Conservation (phyloP, 495 filamentous ascomycete species). For the Glonium stellatum region DNA sequence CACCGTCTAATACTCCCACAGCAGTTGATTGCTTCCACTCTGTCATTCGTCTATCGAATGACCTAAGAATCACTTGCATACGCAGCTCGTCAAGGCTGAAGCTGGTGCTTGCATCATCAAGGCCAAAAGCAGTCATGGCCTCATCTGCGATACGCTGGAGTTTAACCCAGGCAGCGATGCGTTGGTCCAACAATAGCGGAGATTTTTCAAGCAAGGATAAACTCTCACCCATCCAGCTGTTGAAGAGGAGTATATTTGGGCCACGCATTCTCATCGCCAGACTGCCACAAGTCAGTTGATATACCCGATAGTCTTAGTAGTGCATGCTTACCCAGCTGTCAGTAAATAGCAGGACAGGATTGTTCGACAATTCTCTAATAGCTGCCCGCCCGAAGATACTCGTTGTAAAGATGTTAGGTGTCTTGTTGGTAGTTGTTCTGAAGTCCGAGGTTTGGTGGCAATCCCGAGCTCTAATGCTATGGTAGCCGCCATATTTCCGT, state of each 20-base stretch:
- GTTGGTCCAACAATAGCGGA: conserved; percentile 40
- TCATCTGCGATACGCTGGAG: conserved; percentile 47
- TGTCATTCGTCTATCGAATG: conserved; percentile 47
- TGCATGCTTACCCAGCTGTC: conserved; percentile 31
- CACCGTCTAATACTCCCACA: conserved; percentile 34
- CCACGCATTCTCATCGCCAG: conserved; percentile 48
- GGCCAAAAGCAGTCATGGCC: conserved; percentile 43
- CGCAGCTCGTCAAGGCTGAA: conserved; percentile 43
- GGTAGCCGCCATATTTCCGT: conserved; percentile 47
- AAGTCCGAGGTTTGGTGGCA: conserved; percentile 35
- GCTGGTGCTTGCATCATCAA: conserved; percentile 46
- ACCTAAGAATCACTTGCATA: conserved; percentile 44
- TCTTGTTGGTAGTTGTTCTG: conserved; percentile 24
- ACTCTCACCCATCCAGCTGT: conserved; percentile 48
- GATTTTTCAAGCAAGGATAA: conserved; percentile 39
- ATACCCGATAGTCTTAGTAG: neutral
- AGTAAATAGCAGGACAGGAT: conserved; percentile 46
- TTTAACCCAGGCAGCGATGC: conserved; percentile 41
- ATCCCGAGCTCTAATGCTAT: conserved; percentile 52
- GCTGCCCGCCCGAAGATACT: conserved; percentile 21
- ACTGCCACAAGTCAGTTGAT: conserved; percentile 25
- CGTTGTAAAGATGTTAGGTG: conserved; percentile 7
- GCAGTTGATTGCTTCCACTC: conserved; percentile 42
- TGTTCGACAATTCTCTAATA: conserved; percentile 34
- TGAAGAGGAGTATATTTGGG: conserved; percentile 47